Base-by-base conservation (phyloP, 768 basidiomycete genomes). In the Leucocoprinus birnbaumii region DNA sequence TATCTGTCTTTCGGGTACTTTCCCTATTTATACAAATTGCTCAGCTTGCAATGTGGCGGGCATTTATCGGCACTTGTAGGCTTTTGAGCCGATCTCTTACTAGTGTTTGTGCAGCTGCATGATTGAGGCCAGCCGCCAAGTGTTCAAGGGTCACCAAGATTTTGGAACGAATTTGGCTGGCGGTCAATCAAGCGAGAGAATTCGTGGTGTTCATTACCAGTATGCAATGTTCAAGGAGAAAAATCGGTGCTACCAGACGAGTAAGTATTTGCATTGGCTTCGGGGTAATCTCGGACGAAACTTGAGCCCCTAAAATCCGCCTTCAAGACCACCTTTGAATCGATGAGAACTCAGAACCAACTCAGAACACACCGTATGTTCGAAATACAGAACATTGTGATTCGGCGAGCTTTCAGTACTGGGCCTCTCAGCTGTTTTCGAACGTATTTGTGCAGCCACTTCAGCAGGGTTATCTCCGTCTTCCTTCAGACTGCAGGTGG, bases 381-480 rank as follows among this genome's bases (percentile, higher is more conserved):
- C 4, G 16, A 38, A 38, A 6, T 38, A 7, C 8, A n/a, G 4
- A 38, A 13, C 4, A 38, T 38, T 38, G n/a, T n/a, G n/a, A n/a
- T n/a, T n/a, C n/a, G n/a, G n/a, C n/a, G n/a, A n/a, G n/a, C n/a
- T n/a, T n/a, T n/a, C n/a, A 31, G 11, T 31, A 5, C 31, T 31
- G 6, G 11, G 31, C 11, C 31, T 31, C 31, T 31, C 31, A 31
- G n/a, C n/a, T n/a, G n/a, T n/a, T n/a, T n/a, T n/a, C n/a, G n/a
- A n/a, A n/a, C 31, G 31, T 31, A 11, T 5, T 31, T 18, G 63
- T 5, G 4, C 40, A 41, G 18, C 63, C 13, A 80, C 61, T 14
- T 64, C 62, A 35, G 75, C 62, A 58, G 75, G 72, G 13, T 73
- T 65, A 7, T 79, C 75, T 14, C 63, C 11, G 25, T 46, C 22